Evolutionary conservation across 805 yeast species (phyloP).

Genomic region (Ogataea siamensis): DNA sequence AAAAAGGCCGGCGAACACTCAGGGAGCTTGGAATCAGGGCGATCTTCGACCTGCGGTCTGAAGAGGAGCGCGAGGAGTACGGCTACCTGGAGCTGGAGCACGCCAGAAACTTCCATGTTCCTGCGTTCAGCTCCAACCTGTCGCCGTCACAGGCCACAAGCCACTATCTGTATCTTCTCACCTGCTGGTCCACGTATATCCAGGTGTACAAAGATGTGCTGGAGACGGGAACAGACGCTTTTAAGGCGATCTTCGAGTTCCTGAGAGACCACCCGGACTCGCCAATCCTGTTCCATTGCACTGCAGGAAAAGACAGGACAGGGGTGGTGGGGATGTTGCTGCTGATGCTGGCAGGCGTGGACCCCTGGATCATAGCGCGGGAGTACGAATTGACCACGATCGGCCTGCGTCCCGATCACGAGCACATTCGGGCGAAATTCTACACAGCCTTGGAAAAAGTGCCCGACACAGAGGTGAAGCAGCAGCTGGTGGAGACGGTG

Average conservation of each 20-base stretch:
- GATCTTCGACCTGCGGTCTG: conserved; percentile 68
- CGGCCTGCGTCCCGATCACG: conserved; percentile 56
- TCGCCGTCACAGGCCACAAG: conserved; percentile 65
- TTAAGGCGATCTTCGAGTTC: conserved; percentile 49
- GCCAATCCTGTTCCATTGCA: conserved; percentile 67
- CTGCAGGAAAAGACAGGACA: conserved; percentile 87
- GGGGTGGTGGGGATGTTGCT: conserved; percentile 72
- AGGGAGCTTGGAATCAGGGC: conserved; percentile 46
- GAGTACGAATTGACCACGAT: conserved; percentile 75
- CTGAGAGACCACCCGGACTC: conserved; percentile 53
- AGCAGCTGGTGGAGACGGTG: conserved; percentile 27
- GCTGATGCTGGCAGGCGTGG: conserved; percentile 62
- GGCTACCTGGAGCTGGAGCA: conserved; percentile 49
- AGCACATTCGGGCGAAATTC: conserved; percentile 37
- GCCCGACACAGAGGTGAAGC: conserved; percentile 19
- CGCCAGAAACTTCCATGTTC: conserved; percentile 48
- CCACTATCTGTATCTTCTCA: conserved; percentile 51
- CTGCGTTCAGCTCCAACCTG: conserved; percentile 56
- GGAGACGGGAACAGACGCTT: conserved; percentile 45
- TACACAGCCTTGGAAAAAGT: conserved; percentile 29
- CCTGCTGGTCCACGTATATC: conserved; percentile 62
- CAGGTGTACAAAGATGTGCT: conserved; percentile 62
- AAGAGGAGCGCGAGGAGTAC: conserved; percentile 47
- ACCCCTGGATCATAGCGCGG: conserved; percentile 58
- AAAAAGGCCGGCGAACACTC: conserved; percentile 43